Evolutionary conservation across 2,329 filamentous ascomycete species (phyloP).

Genomic region (Fusarium multiceps): DNA sequence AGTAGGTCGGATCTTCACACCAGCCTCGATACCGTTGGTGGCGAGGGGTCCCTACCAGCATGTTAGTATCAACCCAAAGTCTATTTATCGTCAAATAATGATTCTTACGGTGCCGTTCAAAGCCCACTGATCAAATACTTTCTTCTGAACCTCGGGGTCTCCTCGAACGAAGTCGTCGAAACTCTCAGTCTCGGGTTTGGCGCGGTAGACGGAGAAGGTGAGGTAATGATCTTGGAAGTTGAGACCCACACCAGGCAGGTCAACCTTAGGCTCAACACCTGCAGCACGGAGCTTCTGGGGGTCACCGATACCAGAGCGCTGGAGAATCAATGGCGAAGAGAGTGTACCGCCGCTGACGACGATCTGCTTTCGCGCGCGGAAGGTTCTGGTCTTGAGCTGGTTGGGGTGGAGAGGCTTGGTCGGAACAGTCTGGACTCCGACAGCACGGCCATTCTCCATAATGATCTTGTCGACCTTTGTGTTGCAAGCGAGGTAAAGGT

Average conservation of each 20-base stretch:
- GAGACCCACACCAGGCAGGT: conserved; percentile 77
- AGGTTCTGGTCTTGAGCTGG: conserved; percentile 64
- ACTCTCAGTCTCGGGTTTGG: conserved; percentile 79
- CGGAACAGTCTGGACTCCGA: conserved; percentile 75
- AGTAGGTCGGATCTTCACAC: conserved; percentile 80
- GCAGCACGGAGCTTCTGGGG: conserved; percentile 75
- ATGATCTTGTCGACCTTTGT: conserved; percentile 83
- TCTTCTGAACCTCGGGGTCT: conserved; percentile 76
- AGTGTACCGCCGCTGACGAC: conserved; percentile 79
- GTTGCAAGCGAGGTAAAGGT: conserved; percentile 78
- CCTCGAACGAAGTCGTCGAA: conserved; percentile 85
- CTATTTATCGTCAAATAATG: too few species aligned
- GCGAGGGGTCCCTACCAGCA: conserved; percentile 68
- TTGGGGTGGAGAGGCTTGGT: conserved; percentile 74
- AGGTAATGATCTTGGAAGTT: conserved; percentile 84
- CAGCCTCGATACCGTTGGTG: conserved; percentile 83
- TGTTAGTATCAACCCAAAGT: too few species aligned
- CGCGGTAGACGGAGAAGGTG: conserved; percentile 76
- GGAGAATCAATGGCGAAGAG: conserved; percentile 78
- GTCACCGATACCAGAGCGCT: conserved; percentile 79
- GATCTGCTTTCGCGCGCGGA: conserved; percentile 78
- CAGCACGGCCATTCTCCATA: conserved; percentile 76
- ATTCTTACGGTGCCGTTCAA: neutral
- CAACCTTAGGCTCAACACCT: conserved; percentile 75
- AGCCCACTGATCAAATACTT: accelerated